A percentile compares a stretch with the other conserved stretches of the same genome.
Conservation (phyloP, 208 protist species). For the Acanthamoeba sp. region DNA sequence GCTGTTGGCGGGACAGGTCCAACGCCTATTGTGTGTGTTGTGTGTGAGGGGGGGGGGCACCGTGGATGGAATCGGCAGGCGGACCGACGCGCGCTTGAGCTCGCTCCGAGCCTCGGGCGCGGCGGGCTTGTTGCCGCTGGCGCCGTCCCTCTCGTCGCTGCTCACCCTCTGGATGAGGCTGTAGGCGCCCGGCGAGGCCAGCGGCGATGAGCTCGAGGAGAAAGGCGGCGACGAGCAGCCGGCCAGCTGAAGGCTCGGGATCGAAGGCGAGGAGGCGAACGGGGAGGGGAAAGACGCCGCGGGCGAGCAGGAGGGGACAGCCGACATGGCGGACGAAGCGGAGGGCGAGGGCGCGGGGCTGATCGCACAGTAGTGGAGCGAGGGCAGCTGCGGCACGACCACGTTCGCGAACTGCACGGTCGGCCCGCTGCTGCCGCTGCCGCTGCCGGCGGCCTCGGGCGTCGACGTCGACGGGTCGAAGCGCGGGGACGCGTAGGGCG, state of each 20-base stretch:
- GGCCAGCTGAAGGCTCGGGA: neutral
- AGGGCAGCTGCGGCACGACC: neutral
- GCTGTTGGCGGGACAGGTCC: too few species aligned
- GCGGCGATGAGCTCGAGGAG: neutral
- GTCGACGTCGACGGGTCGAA: neutral
- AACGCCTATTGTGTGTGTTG: too few species aligned
- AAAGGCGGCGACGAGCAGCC: neutral
- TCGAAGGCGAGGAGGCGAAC: neutral
- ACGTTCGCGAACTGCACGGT: too few species aligned
- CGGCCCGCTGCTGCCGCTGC: neutral
- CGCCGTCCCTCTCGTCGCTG: neutral
- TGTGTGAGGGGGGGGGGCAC: too few species aligned
- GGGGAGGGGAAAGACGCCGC: neutral
- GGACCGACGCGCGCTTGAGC: too few species aligned
- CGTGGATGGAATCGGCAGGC: too few species aligned
- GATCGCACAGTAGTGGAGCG: neutral
- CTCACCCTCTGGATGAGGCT: neutral
- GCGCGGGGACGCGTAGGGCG: neutral
- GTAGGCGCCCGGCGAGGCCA: neutral
- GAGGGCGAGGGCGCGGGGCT: neutral
- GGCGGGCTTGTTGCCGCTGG: too few species aligned
- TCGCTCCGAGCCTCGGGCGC: too few species aligned
- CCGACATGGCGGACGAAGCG: neutral
- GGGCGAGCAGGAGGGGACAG: neutral
- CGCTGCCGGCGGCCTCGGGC: neutral